Evolutionary conservation across 1,284 basidiomycete genomes (phyloP).

Genomic region (Malassezia equina): DNA sequence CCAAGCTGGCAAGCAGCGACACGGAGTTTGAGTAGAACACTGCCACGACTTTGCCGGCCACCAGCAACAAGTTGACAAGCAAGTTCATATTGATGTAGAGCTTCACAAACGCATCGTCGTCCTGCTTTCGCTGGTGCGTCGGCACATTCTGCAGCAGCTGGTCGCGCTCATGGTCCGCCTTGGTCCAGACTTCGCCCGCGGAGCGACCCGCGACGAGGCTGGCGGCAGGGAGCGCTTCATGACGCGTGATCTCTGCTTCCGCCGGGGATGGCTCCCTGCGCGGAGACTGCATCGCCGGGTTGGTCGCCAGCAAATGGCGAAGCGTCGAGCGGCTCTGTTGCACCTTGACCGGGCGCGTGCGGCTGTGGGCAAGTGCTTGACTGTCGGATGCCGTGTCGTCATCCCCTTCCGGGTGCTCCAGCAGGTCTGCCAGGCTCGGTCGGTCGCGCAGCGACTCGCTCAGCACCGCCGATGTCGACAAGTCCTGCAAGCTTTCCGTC

Average conservation of each 20-base stretch:
- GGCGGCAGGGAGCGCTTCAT: not conserved
- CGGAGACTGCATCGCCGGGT: conserved; percentile 5
- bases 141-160: conserved; percentile 41
- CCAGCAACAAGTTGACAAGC: conserved; percentile 51
- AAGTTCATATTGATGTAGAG: conserved; percentile 45
- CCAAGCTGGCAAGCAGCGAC: conserved; percentile 54
- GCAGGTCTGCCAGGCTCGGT: conserved; percentile 1
- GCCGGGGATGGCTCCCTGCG: not conserved
- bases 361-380: not conserved
- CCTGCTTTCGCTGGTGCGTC: conserved; percentile 33
- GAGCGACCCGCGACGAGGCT: not conserved
- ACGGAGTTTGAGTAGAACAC: conserved; percentile 54
- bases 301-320: not conserved
- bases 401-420: conserved; percentile 1
- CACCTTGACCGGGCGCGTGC: not conserved
- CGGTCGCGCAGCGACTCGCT: not conserved
- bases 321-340: not conserved
- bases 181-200: conserved; percentile 13
- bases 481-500: conserved; percentile 4
- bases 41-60: conserved; percentile 52
- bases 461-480: not conserved
- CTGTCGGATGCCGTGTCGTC: not conserved
- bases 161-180: conserved; percentile 32
- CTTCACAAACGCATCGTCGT: conserved; percentile 29
- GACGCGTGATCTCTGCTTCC: not conserved